Conservation (phyloP, 1,139 yeast genomes). For the Sugiyamaella sp. region DNA sequence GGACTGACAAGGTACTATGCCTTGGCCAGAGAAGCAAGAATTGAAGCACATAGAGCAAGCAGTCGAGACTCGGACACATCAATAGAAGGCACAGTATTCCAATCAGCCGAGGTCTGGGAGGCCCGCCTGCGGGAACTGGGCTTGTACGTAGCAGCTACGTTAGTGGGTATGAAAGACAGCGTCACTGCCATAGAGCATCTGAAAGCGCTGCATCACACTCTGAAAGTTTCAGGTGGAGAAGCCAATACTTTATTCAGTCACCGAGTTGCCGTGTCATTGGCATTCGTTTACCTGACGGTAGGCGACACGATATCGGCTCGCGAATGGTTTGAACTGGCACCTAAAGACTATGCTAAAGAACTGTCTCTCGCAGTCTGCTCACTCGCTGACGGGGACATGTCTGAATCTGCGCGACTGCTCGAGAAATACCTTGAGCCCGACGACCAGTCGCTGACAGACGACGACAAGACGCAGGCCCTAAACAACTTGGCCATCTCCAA, state of each 20-base stretch:
- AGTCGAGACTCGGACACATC: conserved; percentile 2
- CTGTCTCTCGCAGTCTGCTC: conserved; percentile 34
- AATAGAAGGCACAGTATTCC: conserved; percentile 5
- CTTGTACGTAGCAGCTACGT: conserved; percentile 39
- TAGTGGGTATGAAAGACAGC: conserved; percentile 40
- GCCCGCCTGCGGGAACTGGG: conserved; percentile 39
- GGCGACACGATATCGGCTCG: conserved; percentile 39
- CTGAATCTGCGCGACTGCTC: conserved; percentile 20
- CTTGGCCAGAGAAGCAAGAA: conserved; percentile 38
- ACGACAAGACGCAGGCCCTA: conserved; percentile 15
- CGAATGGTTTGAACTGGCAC: conserved; percentile 35
- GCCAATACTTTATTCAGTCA: conserved; percentile 24
- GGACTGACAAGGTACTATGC: conserved; percentile 35
- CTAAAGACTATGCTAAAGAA: conserved; percentile 20
- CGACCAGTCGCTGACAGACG: neutral
- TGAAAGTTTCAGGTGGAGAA: conserved; percentile 15
- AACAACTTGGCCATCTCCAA: conserved; percentile 36
- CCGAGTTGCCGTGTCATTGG: conserved; percentile 31
- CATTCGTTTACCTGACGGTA: conserved; percentile 35
- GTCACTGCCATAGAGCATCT: conserved; percentile 40
- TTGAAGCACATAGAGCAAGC: conserved; percentile 25
- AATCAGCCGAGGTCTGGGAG: conserved; percentile 31
- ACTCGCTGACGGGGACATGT: conserved; percentile 38
- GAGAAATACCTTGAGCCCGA: conserved; percentile 9
- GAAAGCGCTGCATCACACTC: conserved; percentile 31